These are phyloP conservation scores for Hemileccinum impolitum DNA, from an alignment of 768 basidiomycete genomes.

Conservation along the genomic window DNA sequence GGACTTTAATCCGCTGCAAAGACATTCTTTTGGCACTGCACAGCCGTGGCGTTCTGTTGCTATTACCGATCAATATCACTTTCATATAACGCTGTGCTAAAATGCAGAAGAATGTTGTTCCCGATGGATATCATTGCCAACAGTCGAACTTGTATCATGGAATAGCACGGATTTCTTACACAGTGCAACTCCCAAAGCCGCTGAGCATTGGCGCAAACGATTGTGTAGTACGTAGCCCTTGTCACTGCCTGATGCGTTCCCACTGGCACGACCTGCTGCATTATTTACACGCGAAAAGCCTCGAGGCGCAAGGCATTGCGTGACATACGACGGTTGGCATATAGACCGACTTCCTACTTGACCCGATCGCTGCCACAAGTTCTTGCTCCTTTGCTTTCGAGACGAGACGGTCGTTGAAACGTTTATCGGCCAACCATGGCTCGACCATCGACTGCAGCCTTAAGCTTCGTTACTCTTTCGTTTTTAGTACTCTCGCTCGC, in stretches of 20 bases:
- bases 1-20: slow-evolving; percentile 13
- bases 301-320: slow-evolving; percentile 23
- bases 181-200: not conserved
- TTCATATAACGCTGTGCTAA: not conserved
- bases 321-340: slow-evolving; percentile 1
- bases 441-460: slow-evolving; percentile 17
- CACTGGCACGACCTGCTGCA: slow-evolving; percentile 22
- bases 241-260: slow-evolving; percentile 22
- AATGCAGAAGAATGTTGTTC: too few species aligned
- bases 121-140: too few species aligned
- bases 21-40: not conserved
- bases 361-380: slow-evolving; percentile 8
- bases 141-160: too few species aligned
- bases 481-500: slow-evolving; percentile 30
- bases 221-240: too few species aligned
- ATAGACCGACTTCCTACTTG: slow-evolving; percentile 17
- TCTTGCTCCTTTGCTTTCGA: slow-evolving; percentile 1
- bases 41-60: not conserved
- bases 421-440: slow-evolving; percentile 18
- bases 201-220: slow-evolving; percentile 1
- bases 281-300: slow-evolving; percentile 22
- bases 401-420: slow-evolving; percentile 4
- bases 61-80: not conserved
- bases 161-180: too few species aligned
- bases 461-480: slow-evolving; percentile 18